Evolutionary conservation across 441 rosid species (phyloP), one percentile per base, ranked within the genome.

Genomic region (Pelargonium fulgidum): DNA sequence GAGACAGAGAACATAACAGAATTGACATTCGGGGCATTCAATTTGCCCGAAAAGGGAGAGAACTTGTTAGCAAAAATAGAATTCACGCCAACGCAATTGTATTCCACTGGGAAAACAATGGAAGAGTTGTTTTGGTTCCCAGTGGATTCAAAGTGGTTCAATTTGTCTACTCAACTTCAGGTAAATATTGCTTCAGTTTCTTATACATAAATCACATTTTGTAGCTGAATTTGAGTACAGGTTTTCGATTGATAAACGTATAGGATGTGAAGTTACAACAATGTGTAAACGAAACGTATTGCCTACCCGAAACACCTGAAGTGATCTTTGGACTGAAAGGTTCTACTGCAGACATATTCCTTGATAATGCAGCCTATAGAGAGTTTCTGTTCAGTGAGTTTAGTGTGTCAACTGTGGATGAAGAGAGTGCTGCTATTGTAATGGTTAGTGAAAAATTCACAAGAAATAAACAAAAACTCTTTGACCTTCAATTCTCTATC

Each of bases 351-450:
- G 79, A 80, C 73, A 11, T 75, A 50, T 77, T 39, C 17, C 62
- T 80, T 9, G 68, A 61, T n/a, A 80, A 80, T 66, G 72, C 73
- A 39, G 81, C 81, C 3, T 80, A 80, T 19, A 72, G 80, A 24
- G 63, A 80, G 11, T 80, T 69, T 65, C 73, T 80, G 11, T 72
- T 50, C 68, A 70, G 65, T 5, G 58, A 70, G 47, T 70, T 80
- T 20, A 64, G 66, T 62, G 73, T 77, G 65, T 80, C 83, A 24
- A 77, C 77, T 7, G 83, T 73, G 1, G 83, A 80, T 70, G 77
- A 77, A 73, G 83, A 80, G 64, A 76, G 76, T 67, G 78, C 76
- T 24, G 80, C 80, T 36, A 20, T 80, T 8, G 77, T 77, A 3
- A 62, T 70, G 81, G 83, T 80, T 1, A 47, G 74, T 64, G 4